Conservation (phyloP, 371 early-diverging fungal genomes). For the Mucor saturninus region DNA sequence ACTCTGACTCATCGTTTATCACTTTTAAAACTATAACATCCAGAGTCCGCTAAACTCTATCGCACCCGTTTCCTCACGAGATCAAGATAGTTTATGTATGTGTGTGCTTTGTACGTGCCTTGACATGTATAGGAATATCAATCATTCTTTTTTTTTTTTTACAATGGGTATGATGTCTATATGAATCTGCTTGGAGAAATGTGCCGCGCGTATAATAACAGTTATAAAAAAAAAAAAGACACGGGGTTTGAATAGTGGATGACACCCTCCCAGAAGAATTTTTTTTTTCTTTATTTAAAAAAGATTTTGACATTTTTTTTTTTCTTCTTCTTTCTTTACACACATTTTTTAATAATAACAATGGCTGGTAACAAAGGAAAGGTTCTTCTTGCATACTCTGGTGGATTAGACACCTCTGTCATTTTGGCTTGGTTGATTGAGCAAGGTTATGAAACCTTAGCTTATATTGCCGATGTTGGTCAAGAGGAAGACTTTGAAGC, state of each 20-base stretch:
- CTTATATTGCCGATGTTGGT: slow-evolving; percentile 97
- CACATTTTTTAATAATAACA: slow-evolving; percentile 16
- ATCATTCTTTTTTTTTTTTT: no score
- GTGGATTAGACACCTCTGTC: slow-evolving; percentile 98
- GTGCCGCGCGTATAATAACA: background rate
- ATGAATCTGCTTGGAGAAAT: no score
- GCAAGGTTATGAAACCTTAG: slow-evolving; percentile 95
- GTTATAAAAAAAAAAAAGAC: background rate
- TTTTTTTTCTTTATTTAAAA: background rate
- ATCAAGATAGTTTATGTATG: no score
- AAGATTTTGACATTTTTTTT: background rate
- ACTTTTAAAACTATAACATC: background rate
- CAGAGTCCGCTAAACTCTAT: slow-evolving; percentile 9
- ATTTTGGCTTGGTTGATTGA: slow-evolving; percentile 98
- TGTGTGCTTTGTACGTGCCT: no score
- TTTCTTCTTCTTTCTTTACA: slow-evolving; percentile 6
- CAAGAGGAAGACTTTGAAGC: slow-evolving; percentile 98
- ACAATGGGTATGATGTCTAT: no score
- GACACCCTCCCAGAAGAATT: no score
- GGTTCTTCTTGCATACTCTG: slow-evolving; percentile 96
- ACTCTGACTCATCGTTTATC: slow-evolving; percentile 33
- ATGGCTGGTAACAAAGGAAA: slow-evolving; percentile 75
- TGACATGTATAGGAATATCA: no score
- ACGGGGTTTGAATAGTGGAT: background rate
- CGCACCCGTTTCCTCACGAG: background rate